A percentile compares a stretch with the other conserved stretches of the same genome.
These are phyloP conservation scores for Phanerochaete sordida DNA, from an alignment of 768 basidiomycete genomes.

Conservation along the genomic window DNA sequence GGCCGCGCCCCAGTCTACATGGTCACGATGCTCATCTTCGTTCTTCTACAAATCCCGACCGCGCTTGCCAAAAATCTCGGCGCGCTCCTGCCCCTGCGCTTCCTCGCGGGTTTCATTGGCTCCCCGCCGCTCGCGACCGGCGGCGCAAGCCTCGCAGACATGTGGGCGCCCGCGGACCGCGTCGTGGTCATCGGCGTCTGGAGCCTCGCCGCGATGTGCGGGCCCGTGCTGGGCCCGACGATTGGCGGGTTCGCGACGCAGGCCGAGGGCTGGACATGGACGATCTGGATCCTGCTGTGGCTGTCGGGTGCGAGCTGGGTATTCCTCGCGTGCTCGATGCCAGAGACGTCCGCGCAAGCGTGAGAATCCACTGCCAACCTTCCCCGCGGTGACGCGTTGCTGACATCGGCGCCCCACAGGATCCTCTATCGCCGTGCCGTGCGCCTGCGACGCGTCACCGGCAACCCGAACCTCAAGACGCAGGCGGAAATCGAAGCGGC, in stretches of 20 bases:
- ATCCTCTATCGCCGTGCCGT: constrained; percentile 30
- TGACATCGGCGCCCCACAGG: constrained; percentile 8
- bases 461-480: constrained; percentile 26
- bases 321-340: constrained; percentile 26
- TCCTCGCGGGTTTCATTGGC: constrained; percentile 31
- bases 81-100: constrained; percentile 30
- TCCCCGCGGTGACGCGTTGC: too few species aligned
- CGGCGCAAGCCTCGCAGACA: constrained; percentile 23
- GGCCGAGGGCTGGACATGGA: constrained; percentile 31
- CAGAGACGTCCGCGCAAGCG: constrained; percentile 25
- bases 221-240: constrained; percentile 29
- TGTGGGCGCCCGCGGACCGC: constrained; percentile 20
- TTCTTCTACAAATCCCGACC: constrained; percentile 31
- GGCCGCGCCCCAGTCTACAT: constrained; percentile 32
- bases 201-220: constrained; percentile 24
- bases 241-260: constrained; percentile 32
- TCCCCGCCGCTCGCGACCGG: constrained; percentile 32
- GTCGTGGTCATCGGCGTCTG: constrained; percentile 24
- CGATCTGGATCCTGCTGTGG: constrained; percentile 32
- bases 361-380: not conserved
- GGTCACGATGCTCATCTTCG: constrained; percentile 26
- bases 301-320: constrained; percentile 25
- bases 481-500: constrained; percentile 22
- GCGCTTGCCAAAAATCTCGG: constrained; percentile 28
- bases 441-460: constrained; percentile 28